Percentiles rank a stretch among this genome's conserved stretches.
Conservation (phyloP, 352 stramenopile species). For the Elongisporangium anandrum region DNA sequence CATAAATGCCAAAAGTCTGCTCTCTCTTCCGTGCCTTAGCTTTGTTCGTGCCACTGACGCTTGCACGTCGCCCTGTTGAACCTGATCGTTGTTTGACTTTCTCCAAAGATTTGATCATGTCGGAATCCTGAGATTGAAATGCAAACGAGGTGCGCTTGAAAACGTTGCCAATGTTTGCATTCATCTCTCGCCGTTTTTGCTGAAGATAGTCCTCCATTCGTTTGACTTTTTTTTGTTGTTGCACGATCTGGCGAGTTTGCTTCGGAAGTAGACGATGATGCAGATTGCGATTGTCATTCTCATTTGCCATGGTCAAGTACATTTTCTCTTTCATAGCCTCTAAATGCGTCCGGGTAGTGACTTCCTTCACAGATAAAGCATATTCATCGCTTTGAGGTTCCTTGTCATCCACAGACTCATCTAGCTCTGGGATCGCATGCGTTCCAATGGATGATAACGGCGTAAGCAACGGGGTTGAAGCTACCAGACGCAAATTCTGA, state of each 20-base stretch:
- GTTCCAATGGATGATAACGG: neutral
- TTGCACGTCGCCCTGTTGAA: neutral
- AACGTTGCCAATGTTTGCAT: slow-evolving; percentile 62
- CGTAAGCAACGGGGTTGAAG: neutral
- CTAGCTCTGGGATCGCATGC: neutral
- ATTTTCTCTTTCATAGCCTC: slow-evolving; percentile 45
- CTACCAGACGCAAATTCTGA: neutral
- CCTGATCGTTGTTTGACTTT: neutral
- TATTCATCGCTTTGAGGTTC: neutral
- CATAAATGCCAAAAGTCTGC: slow-evolving; percentile 62
- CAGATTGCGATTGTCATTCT: neutral
- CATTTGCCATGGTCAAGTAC: slow-evolving; percentile 34
- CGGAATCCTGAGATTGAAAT: slow-evolving; percentile 17
- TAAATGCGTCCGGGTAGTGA: slow-evolving; percentile 20
- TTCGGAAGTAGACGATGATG: slow-evolving; percentile 23
- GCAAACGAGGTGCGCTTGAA: slow-evolving; percentile 62
- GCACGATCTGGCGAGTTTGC: slow-evolving; percentile 20
- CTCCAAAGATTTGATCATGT: neutral
- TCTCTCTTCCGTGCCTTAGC: slow-evolving; percentile 23
- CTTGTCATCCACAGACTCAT: neutral
- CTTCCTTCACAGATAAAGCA: neutral
- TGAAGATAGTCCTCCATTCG: slow-evolving; percentile 70
- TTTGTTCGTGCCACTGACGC: neutral
- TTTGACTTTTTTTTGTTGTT: slow-evolving; percentile 41
- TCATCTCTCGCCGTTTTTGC: slow-evolving; percentile 64